These are phyloP conservation scores for Triangularia verruculosa DNA, from an alignment of 2,329 filamentous ascomycete species.

Conservation along the genomic window DNA sequence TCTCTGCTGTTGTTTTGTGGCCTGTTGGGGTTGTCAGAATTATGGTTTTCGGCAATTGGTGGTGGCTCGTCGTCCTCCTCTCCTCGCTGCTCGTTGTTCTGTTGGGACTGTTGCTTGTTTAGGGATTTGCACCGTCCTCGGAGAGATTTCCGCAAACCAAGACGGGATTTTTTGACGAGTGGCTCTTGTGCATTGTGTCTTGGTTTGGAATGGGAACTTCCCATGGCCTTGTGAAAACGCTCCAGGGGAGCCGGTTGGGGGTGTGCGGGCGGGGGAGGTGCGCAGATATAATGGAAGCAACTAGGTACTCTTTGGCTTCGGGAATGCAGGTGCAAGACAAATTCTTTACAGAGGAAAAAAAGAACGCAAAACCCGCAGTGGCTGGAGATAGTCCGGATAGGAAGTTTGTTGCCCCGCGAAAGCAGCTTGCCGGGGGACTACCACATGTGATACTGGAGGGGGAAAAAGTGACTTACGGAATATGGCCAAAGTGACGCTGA, in stretches of 20 bases:
- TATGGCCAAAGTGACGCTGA: background rate
- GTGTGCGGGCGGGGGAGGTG: background rate
- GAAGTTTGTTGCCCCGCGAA: background rate
- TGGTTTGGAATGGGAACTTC: background rate
- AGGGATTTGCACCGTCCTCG: background rate
- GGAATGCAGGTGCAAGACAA: background rate
- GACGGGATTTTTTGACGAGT: background rate
- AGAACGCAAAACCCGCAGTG: background rate
- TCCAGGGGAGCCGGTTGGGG: background rate
- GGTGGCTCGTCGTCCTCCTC: background rate
- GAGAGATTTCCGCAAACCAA: background rate
- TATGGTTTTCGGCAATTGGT: background rate
- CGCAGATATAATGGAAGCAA: background rate
- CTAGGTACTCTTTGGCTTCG: background rate
- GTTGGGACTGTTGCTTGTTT: background rate
- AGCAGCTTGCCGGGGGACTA: background rate
- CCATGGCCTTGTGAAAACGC: background rate
- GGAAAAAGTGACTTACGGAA: background rate
- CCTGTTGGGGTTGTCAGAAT: slow-evolving; percentile 7
- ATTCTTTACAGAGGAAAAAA: background rate
- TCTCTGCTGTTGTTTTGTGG: background rate
- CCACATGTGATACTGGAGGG: background rate
- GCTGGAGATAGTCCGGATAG: background rate
- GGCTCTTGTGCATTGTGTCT: background rate
- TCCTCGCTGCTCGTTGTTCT: too few relatives aligned